These are phyloP conservation scores for Diutina siamensis DNA, from an alignment of 1,139 yeast genomes.

Conservation along the genomic window DNA sequence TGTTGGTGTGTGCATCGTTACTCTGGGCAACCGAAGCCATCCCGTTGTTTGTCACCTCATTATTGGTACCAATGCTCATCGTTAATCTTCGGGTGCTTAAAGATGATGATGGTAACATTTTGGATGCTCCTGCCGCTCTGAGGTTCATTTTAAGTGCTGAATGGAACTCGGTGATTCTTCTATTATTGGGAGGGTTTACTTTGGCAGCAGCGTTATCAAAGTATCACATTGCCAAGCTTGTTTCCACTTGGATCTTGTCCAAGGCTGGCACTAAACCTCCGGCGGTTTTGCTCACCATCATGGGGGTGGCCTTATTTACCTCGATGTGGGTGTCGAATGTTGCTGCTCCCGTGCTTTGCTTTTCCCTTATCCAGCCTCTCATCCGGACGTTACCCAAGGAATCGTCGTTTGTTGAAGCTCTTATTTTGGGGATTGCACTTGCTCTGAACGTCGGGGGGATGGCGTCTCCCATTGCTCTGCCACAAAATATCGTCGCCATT, in stretches of 20 bases:
- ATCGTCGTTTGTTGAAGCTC: slow-evolving; percentile 49
- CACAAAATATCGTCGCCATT: slow-evolving; percentile 68
- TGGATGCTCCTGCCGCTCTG: slow-evolving; percentile 45
- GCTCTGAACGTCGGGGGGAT: slow-evolving; percentile 68
- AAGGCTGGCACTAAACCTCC: slow-evolving; percentile 60
- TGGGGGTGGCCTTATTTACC: slow-evolving; percentile 57
- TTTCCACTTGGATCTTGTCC: slow-evolving; percentile 54
- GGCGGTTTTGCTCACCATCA: slow-evolving; percentile 47
- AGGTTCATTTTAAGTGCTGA: slow-evolving; percentile 43
- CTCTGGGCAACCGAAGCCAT: slow-evolving; percentile 68
- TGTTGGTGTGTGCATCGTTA: slow-evolving; percentile 56
- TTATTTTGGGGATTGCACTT: slow-evolving; percentile 60
- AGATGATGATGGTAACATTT: slow-evolving; percentile 40
- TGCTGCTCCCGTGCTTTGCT: slow-evolving; percentile 68
- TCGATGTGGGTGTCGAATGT: slow-evolving; percentile 77
- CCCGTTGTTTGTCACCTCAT: slow-evolving; percentile 57
- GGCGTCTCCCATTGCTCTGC: slow-evolving; percentile 75
- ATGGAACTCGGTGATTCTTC: slow-evolving; percentile 70
- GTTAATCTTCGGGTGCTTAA: slow-evolving; percentile 44
- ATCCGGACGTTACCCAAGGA: slow-evolving; percentile 52
- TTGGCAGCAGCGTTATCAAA: slow-evolving; percentile 65
- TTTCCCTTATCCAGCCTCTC: slow-evolving; percentile 53
- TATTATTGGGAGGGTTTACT: slow-evolving; percentile 62
- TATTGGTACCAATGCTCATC: slow-evolving; percentile 51
- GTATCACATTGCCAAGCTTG: slow-evolving; percentile 55